Percentiles rank a stretch among this genome's conserved stretches.
Conservation (phyloP, 2,329 filamentous ascomycete genomes). For the Aotearoamyces nothofagi region DNA sequence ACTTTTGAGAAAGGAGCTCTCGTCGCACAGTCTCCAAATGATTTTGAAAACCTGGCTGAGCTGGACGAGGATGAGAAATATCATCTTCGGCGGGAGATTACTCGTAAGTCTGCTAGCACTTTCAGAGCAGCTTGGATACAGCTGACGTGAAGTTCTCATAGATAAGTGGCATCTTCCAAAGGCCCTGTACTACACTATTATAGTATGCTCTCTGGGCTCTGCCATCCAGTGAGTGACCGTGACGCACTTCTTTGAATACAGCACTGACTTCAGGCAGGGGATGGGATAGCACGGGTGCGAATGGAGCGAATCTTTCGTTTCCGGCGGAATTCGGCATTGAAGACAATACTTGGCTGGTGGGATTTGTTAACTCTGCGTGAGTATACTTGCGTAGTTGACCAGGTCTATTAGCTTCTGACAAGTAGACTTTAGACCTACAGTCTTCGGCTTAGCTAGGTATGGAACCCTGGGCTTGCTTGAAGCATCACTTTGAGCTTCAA, state of each 20-base stretch:
- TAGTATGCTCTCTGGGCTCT: slow-evolving; percentile 51
- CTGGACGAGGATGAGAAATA: slow-evolving; percentile 18
- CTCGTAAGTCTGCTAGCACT: too few species aligned
- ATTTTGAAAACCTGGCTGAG: slow-evolving; percentile 9
- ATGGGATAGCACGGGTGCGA: slow-evolving; percentile 29
- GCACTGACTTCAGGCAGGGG: slow-evolving; percentile 24
- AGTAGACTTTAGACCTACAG: too few species aligned
- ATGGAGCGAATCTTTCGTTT: slow-evolving; percentile 24
- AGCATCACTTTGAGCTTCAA: too few species aligned
- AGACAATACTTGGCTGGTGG: slow-evolving; percentile 34
- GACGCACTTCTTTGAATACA: too few species aligned
- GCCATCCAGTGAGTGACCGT: slow-evolving; percentile 42
- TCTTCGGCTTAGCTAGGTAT: too few species aligned
- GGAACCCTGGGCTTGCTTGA: too few species aligned
- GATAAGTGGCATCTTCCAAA: slow-evolving; percentile 52
- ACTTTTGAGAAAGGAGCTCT: slow-evolving; percentile 18
- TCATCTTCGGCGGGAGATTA: slow-evolving; percentile 33
- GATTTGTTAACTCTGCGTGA: slow-evolving; percentile 40
- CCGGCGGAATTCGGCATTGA: slow-evolving; percentile 22
- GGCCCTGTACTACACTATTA: slow-evolving; percentile 50
- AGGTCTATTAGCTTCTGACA: too few species aligned
- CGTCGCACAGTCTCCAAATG: slow-evolving; percentile 22
- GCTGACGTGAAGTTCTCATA: too few species aligned
- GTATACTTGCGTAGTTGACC: slow-evolving; percentile 25
- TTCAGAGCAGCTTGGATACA: too few species aligned